A percentile compares a stretch with the other conserved stretches of the same genome.
Evolutionary conservation across 352 stramenopile genomes (phyloP).

Genomic region (Peronospora farinosa): DNA sequence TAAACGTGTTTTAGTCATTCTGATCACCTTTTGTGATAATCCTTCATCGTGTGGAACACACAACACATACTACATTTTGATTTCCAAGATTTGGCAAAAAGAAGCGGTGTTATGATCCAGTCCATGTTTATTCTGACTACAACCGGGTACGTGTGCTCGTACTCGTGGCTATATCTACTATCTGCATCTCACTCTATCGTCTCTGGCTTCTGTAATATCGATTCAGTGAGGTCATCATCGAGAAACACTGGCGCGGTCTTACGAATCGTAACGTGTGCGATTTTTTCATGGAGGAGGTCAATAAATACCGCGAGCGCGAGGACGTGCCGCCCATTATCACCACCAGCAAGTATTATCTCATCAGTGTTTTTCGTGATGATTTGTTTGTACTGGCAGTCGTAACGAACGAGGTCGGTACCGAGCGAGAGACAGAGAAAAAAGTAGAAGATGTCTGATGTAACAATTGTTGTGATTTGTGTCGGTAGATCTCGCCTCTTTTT

Average conservation of each 20-base stretch:
- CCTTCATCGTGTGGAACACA: background rate
- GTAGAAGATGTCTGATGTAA: background rate
- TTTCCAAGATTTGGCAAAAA: slow-evolving; percentile 17
- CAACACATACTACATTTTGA: slow-evolving; percentile 14
- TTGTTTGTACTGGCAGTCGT: slow-evolving; percentile 94
- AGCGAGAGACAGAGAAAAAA: background rate
- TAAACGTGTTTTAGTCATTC: slow-evolving; percentile 7
- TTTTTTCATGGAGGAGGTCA: slow-evolving; percentile 97
- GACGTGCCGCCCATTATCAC: slow-evolving; percentile 87
- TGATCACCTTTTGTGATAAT: slow-evolving; percentile 8
- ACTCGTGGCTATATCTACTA: background rate
- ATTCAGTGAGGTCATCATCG: slow-evolving; percentile 93
- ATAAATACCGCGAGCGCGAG: slow-evolving; percentile 85
- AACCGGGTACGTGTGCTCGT: slow-evolving; percentile 53
- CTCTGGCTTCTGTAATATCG: slow-evolving; percentile 6
- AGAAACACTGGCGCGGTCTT: slow-evolving; percentile 96
- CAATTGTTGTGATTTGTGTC: slow-evolving; percentile 8
- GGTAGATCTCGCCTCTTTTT: slow-evolving; percentile 73
- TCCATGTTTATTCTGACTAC: slow-evolving; percentile 96
- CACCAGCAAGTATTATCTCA: slow-evolving; percentile 86
- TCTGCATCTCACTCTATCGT: background rate
- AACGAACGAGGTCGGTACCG: slow-evolving; percentile 84
- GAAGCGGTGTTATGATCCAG: slow-evolving; percentile 88
- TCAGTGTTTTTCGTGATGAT: slow-evolving; percentile 91
- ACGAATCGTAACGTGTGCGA: slow-evolving; percentile 94